Evolutionary conservation across 139 green algal genomes (phyloP).

Genomic region (Marvania coccoides): DNA sequence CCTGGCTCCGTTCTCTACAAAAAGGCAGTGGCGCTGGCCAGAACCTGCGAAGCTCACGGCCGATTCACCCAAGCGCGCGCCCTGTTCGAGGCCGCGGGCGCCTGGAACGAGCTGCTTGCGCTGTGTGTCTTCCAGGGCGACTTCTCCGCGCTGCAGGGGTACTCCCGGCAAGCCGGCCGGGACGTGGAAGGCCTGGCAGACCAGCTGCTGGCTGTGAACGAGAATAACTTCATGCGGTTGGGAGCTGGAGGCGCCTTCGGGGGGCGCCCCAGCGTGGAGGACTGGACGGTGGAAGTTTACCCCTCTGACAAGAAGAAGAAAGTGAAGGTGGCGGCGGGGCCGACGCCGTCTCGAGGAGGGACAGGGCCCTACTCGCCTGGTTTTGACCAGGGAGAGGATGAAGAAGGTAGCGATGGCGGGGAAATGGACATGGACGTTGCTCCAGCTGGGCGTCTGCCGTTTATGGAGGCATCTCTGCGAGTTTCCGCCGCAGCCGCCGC

Average conservation of each 20-base stretch:
- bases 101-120: constrained; percentile 39
- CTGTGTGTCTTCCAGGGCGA: constrained; percentile 49
- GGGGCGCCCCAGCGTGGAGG: constrained; percentile 11
- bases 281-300: constrained; percentile 12
- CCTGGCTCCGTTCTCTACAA: constrained; percentile 14
- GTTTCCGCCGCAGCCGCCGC: background rate
- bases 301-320: background rate
- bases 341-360: too few species aligned
- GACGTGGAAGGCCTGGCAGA: constrained; percentile 28
- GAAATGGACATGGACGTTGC: constrained; percentile 12
- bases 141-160: constrained; percentile 29
- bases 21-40: constrained; percentile 24
- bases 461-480: constrained; percentile 26
- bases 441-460: constrained; percentile 23
- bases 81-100: constrained; percentile 32
- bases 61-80: constrained; percentile 24
- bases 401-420: background rate
- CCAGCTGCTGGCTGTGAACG: constrained; percentile 35
- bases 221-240: constrained; percentile 20
- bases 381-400: background rate
- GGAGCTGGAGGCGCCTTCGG: constrained; percentile 12
- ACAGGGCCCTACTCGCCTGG: background rate
- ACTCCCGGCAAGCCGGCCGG: constrained; percentile 10
- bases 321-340: background rate
- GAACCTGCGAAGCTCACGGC: constrained; percentile 35